Evolutionary conservation across 2,329 filamentous ascomycete species (phyloP).

Genomic region (Penicillium sp.): DNA sequence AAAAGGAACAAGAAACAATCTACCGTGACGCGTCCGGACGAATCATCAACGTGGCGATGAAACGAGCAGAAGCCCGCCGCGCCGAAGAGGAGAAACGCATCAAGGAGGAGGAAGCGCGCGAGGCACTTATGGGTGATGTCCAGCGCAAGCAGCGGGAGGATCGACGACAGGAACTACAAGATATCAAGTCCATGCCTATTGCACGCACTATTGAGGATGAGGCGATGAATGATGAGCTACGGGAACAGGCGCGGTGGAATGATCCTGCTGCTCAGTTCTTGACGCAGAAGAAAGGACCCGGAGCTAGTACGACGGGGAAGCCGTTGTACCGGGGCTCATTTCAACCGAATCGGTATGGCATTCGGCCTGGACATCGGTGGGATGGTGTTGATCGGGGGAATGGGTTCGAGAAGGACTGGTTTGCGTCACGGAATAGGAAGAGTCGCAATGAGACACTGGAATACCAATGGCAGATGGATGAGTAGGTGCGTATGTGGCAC

Average conservation of each 20-base stretch:
- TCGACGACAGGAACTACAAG: slow-evolving; percentile 68
- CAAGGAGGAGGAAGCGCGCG: slow-evolving; percentile 65
- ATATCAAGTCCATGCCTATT: slow-evolving; percentile 79
- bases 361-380: slow-evolving; percentile 89
- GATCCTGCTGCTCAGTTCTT: slow-evolving; percentile 88
- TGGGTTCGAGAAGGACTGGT: slow-evolving; percentile 91
- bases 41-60: slow-evolving; percentile 91
- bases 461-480: slow-evolving; percentile 97
- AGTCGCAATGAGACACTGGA: slow-evolving; percentile 76
- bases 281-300: slow-evolving; percentile 49
- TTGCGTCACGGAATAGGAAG: slow-evolving; percentile 78
- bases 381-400: slow-evolving; percentile 94
- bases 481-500: slow-evolving; percentile 49
- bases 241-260: slow-evolving; percentile 78
- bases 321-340: slow-evolving; percentile 77
- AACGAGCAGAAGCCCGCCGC: slow-evolving; percentile 79
- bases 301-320: slow-evolving; percentile 53
- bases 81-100: slow-evolving; percentile 70
- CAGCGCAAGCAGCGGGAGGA: slow-evolving; percentile 69
- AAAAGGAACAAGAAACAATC: slow-evolving; percentile 72
- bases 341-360: slow-evolving; percentile 90
- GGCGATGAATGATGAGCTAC: slow-evolving; percentile 81
- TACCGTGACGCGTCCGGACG: slow-evolving; percentile 93
- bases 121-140: slow-evolving; percentile 79
- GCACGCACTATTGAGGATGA: slow-evolving; percentile 81